Evolutionary conservation across 1,284 basidiomycete species (phyloP), one percentile per base, ranked within the genome.

Genomic region (Apiotrichum siamense): DNA sequence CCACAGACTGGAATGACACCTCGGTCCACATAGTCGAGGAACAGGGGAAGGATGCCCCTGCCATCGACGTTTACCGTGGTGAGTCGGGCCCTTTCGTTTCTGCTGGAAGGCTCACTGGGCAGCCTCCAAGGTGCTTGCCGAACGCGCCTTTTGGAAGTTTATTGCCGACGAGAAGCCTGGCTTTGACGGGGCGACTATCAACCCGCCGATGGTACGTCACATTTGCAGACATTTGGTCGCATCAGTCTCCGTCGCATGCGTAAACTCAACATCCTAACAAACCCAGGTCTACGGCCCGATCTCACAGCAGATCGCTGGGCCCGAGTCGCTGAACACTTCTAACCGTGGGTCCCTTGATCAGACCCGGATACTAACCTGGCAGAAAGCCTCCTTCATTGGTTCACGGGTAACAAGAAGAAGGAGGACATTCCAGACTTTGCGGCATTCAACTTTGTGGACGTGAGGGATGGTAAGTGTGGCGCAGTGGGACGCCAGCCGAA

Each of bases 81-180:
- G 39, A 52, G 47, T 51, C 18, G 9, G 1, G 9, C 4, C 36
- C 3, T 13, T 26, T 11, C 35, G 18, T 35, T n/a, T 35, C 29
- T 7, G 9, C 9, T 15, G 15, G 9, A 35, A 35, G 18, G 17
- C 41, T 12, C 63, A 58, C 48, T 42, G 42, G 27, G 15, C 39
- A 24, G 31, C 20, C 13, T 13, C 24, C 49, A 88, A 89, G 76
- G 81, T 79, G 5, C 73, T 88, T 2, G 85, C 86, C 2, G 87
- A 90, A 64, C 32, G 44, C 23, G 44, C 54, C 17, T 55, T 60
- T 54, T 62, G 57, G 58, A 48, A 52, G 37, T 83, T 83, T 49
- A 74, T 80, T 51, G 75, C 81, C 47, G 75, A 80, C 50, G 70
- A 84, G 61, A 80, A 82, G 63, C 59, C 66, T 2, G 65, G 62